Evolutionary conservation across 1,284 basidiomycete genomes (phyloP).

Genomic region (Earliella scabrosa): DNA sequence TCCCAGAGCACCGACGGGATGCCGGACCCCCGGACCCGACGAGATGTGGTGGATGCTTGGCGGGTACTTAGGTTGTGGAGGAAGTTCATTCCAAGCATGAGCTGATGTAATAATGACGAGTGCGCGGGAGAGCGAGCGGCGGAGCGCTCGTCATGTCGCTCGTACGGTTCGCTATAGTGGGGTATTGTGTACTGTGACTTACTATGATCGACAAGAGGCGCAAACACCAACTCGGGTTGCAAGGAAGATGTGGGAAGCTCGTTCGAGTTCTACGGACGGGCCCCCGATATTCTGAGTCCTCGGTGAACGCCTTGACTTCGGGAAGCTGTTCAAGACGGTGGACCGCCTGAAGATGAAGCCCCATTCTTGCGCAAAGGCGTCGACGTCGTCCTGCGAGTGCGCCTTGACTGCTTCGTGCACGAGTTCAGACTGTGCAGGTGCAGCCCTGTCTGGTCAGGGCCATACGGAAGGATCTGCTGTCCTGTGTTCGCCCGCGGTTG

Average conservation of each 20-base stretch:
- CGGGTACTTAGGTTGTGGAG: slow-evolving; percentile 74
- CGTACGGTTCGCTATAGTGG: no score
- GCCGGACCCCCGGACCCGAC: slow-evolving; percentile 61
- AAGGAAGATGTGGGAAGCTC: no score
- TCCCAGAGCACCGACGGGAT: slow-evolving; percentile 71
- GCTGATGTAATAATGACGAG: slow-evolving; percentile 56
- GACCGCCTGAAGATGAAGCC: slow-evolving; percentile 89
- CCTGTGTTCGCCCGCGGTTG: slow-evolving; percentile 51
- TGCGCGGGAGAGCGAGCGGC: slow-evolving; percentile 62
- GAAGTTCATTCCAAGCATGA: slow-evolving; percentile 67
- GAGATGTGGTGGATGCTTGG: slow-evolving; percentile 80
- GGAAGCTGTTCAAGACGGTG: slow-evolving; percentile 62
- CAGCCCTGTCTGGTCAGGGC: slow-evolving; percentile 84
- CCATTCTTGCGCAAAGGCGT: slow-evolving; percentile 86
- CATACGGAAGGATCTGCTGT: slow-evolving; percentile 92
- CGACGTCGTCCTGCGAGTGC: slow-evolving; percentile 68
- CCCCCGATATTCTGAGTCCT: slow-evolving; percentile 67
- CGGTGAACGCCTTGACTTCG: slow-evolving; percentile 78
- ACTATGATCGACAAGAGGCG: no score
- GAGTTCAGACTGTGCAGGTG: slow-evolving; percentile 93
- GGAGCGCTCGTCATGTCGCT: no score
- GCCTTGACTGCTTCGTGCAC: slow-evolving; percentile 73
- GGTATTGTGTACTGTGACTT: no score
- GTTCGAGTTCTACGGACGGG: slow-evolving; percentile 78
- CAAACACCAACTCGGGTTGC: slow-evolving; percentile 77